These are phyloP conservation scores for Saturnispora ahearnii DNA, from an alignment of 805 yeast species.

Conservation along the genomic window DNA sequence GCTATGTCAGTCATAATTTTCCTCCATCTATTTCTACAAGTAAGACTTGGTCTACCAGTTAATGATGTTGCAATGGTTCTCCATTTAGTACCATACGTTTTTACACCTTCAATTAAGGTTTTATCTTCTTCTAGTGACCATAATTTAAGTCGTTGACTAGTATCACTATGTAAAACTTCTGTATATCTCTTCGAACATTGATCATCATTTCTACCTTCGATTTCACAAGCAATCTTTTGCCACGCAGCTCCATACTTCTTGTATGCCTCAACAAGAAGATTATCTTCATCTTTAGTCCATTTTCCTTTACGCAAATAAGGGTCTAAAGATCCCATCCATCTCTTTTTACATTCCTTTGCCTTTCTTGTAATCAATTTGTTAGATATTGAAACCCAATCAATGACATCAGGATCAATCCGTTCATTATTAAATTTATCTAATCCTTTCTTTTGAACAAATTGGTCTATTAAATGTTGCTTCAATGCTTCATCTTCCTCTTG, in stretches of 20 bases:
- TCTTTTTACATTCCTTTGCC: constrained; percentile 73
- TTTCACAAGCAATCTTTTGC: constrained; percentile 71
- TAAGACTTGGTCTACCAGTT: constrained; percentile 74
- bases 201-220: constrained; percentile 84
- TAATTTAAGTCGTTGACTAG: constrained; percentile 64
- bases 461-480: constrained; percentile 32
- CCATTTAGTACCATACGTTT: constrained; percentile 80
- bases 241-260: constrained; percentile 68
- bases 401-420: constrained; percentile 29
- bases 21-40: constrained; percentile 91
- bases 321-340: constrained; percentile 82
- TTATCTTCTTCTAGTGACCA: constrained; percentile 80
- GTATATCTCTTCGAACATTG: constrained; percentile 89
- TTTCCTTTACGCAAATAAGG: constrained; percentile 76
- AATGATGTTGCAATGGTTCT: constrained; percentile 64
- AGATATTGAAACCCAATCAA: constrained; percentile 59
- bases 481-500: constrained; percentile 59
- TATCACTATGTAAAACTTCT: constrained; percentile 78
- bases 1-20: constrained; percentile 71
- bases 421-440: constrained; percentile 18
- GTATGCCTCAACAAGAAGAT: constrained; percentile 51
- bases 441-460: constrained; percentile 18
- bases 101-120: constrained; percentile 55
- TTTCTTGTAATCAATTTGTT: constrained; percentile 41
- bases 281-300: constrained; percentile 82